These are phyloP conservation scores for Linum tenue DNA, from an alignment of 345 rosid species.

Conservation along the genomic window DNA sequence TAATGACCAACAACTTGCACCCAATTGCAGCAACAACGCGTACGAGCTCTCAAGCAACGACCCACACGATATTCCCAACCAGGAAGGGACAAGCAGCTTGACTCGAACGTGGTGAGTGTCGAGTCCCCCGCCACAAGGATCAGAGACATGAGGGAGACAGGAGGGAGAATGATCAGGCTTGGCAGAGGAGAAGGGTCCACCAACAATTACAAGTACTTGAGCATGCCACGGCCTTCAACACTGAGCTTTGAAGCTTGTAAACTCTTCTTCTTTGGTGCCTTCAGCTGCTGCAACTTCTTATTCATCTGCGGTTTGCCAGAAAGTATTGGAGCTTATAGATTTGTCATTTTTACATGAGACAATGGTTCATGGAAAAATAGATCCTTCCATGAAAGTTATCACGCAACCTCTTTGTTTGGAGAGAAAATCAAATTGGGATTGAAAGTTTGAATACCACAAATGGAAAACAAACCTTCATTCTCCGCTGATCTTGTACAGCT, in stretches of 20 bases:
- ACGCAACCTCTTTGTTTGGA: background rate
- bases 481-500: conserved; percentile 80
- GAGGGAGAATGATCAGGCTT: background rate
- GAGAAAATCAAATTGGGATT: background rate
- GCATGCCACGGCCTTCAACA: conserved; percentile 96
- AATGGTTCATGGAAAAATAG: background rate
- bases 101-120: too few relatives aligned
- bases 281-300: conserved; percentile 90
- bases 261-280: conserved; percentile 86
- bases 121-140: too few relatives aligned
- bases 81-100: too few relatives aligned
- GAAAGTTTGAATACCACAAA: background rate
- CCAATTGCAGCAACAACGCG: too few relatives aligned
- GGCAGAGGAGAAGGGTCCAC: background rate
- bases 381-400: background rate
- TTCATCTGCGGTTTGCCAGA: conserved; percentile 54
- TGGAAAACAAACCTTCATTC: conserved; percentile 53
- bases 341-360: too few relatives aligned
- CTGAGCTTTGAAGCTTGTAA: conserved; percentile 87
- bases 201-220: conserved; percentile 56
- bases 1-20: too few relatives aligned
- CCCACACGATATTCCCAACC: too few relatives aligned
- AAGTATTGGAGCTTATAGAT: background rate
- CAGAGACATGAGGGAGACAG: too few relatives aligned
- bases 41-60: too few relatives aligned